Evolutionary conservation across 768 basidiomycete genomes (phyloP), one percentile per base, ranked within the genome.

Genomic region (Suillus tomentosus): DNA sequence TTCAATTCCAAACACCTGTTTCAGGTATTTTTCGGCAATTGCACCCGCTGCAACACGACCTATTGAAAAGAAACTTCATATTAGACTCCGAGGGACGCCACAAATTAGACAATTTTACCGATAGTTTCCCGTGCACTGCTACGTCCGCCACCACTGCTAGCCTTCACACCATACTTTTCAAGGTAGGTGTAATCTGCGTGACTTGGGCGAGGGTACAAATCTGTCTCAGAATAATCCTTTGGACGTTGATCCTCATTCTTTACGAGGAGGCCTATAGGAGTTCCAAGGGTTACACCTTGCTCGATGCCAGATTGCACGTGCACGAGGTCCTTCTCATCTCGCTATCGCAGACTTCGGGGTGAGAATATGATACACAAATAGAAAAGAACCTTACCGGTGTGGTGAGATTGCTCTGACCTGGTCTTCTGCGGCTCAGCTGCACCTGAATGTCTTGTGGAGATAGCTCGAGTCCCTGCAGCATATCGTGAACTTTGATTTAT

Each of bases 101-200:
- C 17, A 27, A 17, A 37, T 15, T 45, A 60, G 56, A 48, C 60
- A 62, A 1, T 67, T 76, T 59, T 69, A 90, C 96, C 96, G 71
- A 99, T 95, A 34, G 97, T 99, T 79, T 99, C 97, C 34, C 97
- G 87, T 50, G 97, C 97, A 72, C 91, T 94, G 70, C 92, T 94
- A 22, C 97, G 83, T 7, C 97, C 97, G 55, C 97, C 97, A 43
- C 97, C 97, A 65, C 91, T 94, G 82, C 93, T 95, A 0, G 97
- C 97, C 81, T 99, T 99, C 76, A 99, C 78, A 37, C 95, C 95
- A 74, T 99, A 99, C 71, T 99, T 99, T 70, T 94, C 89, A 64
- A 99, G 87, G 77, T 99, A 99, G 17, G 97, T 99, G 76, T 91
- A 97, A 76, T 99, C 97, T 14, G 97, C 97, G 72, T 99, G 97